These are phyloP conservation scores for Chlorella variabilis DNA, from an alignment of 163 green algal species.

Conservation along the genomic window DNA sequence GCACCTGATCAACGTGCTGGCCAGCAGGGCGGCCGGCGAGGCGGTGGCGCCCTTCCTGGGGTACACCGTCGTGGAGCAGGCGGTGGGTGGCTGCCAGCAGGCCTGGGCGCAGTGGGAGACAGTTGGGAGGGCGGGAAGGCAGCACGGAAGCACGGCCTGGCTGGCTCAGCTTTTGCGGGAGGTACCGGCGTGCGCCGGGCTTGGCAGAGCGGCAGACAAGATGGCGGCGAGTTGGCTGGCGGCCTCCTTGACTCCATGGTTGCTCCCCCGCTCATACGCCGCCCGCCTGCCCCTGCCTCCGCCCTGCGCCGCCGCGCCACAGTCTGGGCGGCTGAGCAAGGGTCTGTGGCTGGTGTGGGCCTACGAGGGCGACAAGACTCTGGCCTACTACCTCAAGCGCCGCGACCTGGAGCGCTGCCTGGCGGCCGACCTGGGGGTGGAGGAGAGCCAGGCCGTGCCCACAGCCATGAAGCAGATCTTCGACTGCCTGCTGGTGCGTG, in stretches of 20 bases:
- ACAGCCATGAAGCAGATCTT: conserved; percentile 86
- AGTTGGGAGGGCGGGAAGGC: too few relatives aligned
- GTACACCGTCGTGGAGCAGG: conserved; percentile 76
- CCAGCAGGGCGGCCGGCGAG: conserved; percentile 62
- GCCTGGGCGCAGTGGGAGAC: too few relatives aligned
- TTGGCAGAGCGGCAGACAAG: too few relatives aligned
- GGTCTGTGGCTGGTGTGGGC: conserved; percentile 92
- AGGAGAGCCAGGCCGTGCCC: conserved; percentile 67
- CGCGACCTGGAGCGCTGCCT: conserved; percentile 77
- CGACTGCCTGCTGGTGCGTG: conserved; percentile 63
- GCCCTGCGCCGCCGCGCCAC: not conserved
- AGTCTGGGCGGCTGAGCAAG: conserved; percentile 59
- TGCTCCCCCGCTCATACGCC: too few relatives aligned
- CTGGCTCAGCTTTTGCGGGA: too few relatives aligned
- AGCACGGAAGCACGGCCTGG: too few relatives aligned
- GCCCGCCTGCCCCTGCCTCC: not conserved
- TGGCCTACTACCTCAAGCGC: conserved; percentile 84
- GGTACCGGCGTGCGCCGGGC: too few relatives aligned
- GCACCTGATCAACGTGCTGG: conserved; percentile 87
- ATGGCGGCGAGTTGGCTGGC: too few relatives aligned
- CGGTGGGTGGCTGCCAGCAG: conserved; percentile 35
- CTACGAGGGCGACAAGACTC: conserved; percentile 86
- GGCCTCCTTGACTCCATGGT: too few relatives aligned
- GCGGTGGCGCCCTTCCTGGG: conserved; percentile 84
- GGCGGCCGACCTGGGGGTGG: conserved; percentile 70